Conservation (phyloP, 306 rosid species). For the Quercus variabilis region DNA sequence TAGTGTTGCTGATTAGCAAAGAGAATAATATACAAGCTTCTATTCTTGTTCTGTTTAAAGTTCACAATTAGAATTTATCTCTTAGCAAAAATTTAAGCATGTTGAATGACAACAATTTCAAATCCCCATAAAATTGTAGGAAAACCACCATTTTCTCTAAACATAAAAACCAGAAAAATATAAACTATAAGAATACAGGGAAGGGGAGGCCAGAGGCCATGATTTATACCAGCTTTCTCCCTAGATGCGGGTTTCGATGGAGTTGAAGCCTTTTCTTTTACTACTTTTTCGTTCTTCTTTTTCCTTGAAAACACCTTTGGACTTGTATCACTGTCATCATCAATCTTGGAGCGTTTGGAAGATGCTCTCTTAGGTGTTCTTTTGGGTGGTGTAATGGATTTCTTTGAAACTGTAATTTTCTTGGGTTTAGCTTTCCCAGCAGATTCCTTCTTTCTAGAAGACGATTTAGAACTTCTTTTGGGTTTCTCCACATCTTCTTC, state of each 20-base stretch:
- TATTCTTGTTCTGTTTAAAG: neutral
- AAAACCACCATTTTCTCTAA: neutral
- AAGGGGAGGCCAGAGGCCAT: conserved; percentile 19
- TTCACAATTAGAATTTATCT: neutral
- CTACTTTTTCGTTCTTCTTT: conserved; percentile 56
- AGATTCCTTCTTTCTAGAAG: conserved; percentile 65
- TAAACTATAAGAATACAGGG: conserved; percentile 14
- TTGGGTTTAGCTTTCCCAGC: conserved; percentile 49
- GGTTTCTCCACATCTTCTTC: conserved; percentile 42
- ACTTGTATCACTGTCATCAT: conserved; percentile 56
- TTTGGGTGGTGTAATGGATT: conserved; percentile 50
- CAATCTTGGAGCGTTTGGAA: conserved; percentile 41
- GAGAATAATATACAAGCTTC: neutral
- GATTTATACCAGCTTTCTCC: conserved; percentile 68
- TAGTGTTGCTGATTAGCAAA: neutral
- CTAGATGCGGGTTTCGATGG: conserved; percentile 52
- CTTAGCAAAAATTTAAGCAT: neutral
- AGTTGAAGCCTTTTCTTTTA: conserved; percentile 43
- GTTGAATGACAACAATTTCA: neutral
- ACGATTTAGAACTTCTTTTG: conserved; percentile 38
- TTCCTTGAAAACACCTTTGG: conserved; percentile 88
- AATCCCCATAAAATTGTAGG: conserved; percentile 1
- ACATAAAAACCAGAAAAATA: neutral
- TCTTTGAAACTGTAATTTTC: conserved; percentile 38
- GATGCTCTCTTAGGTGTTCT: conserved; percentile 51